These are phyloP conservation scores for Artemisia princeps DNA, from an alignment of 140 eudicot species.

Conservation along the genomic window DNA sequence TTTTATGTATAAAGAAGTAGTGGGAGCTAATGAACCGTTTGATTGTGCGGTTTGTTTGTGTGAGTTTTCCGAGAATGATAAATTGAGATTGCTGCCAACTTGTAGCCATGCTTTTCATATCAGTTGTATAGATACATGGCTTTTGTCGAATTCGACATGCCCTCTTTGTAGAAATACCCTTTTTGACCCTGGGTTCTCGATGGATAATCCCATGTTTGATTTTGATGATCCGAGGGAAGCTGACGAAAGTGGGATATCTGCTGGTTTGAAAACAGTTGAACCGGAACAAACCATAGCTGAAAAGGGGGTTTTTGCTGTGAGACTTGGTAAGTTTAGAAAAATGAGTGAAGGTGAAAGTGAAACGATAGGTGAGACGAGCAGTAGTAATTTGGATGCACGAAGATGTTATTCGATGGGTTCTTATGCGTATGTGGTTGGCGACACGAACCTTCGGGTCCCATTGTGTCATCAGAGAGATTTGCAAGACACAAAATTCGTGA, in stretches of 20 bases:
- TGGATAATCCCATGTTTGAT: constrained; percentile 72
- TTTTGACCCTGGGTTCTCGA: constrained; percentile 52
- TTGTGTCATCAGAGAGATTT: constrained; percentile 35
- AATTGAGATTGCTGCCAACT: constrained; percentile 75
- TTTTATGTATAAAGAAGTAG: constrained; percentile 69
- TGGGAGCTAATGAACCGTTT: constrained; percentile 77
- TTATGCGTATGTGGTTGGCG: constrained; percentile 79
- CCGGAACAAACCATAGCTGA: constrained; percentile 43
- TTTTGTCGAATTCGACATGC: constrained; percentile 79
- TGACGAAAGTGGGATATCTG: constrained; percentile 38
- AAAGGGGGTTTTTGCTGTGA: constrained; percentile 59
- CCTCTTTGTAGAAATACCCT: constrained; percentile 87
- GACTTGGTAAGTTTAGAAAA: constrained; percentile 83
- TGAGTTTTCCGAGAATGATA: constrained; percentile 73
- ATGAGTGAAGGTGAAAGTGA: constrained; percentile 39
- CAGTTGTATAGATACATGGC: constrained; percentile 94
- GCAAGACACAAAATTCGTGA: constrained; percentile 32
- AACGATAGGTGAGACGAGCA: constrained; percentile 63
- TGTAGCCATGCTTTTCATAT: constrained; percentile 96
- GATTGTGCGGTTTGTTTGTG: constrained; percentile 98
- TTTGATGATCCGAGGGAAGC: constrained; percentile 55
- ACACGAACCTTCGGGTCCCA: constrained; percentile 57
- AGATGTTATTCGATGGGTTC: constrained; percentile 95
- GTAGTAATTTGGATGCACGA: constrained; percentile 78
- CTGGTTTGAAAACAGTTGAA: constrained; percentile 44